Evolutionary conservation across 441 rosid genomes (phyloP), one percentile per base, ranked within the genome.

Genomic region (Croton setiger): DNA sequence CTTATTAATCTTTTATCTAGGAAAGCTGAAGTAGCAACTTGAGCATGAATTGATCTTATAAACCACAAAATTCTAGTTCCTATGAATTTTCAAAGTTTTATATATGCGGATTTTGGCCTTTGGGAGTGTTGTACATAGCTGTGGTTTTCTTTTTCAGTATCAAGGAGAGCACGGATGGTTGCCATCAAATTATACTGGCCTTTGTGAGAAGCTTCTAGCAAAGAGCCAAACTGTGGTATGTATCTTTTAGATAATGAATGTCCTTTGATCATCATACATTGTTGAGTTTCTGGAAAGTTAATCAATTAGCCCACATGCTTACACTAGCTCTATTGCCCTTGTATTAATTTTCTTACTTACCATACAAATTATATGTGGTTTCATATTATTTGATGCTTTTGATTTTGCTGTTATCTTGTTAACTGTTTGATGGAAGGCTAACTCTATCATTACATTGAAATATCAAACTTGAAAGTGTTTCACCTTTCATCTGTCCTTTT

Each of bases 221-320:
- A 95, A 90, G 88, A 92, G 99, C 81, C 98, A 95, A 77, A 86
- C 95, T 21, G 92, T 95, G 96, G 99, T 95, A 86, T 72, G 96
- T 79, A 78, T 60, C 65, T 59, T 15, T 61, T 68, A 44, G 66
- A 66, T 60, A 14, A 67, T 51, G 59, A 10, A 11, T 64, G 5
- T 67, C 56, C 15, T 48, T 65, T 33, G 62, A 47, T 35, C 21
- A 47, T 35, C 21, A 17, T 9, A 31, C 57, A 21, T 3, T 70
- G 27, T 39, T 39, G 43, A 39, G 43, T 5, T 7, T 39, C 43
- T 39, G 43, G 43, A 39, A 39, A 39, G 43, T 39, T 39, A 39
- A 39, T 39, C 43, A 39, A 39, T 8, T 5, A 7, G 7, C 43
- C 43, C 5, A 39, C 1, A 39, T 5, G 8, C 43, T 39, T 39